Evolutionary conservation across 495 filamentous ascomycete genomes (phyloP), one percentile per base, ranked within the genome.

Genomic region (Ascodesmis nigricans): DNA sequence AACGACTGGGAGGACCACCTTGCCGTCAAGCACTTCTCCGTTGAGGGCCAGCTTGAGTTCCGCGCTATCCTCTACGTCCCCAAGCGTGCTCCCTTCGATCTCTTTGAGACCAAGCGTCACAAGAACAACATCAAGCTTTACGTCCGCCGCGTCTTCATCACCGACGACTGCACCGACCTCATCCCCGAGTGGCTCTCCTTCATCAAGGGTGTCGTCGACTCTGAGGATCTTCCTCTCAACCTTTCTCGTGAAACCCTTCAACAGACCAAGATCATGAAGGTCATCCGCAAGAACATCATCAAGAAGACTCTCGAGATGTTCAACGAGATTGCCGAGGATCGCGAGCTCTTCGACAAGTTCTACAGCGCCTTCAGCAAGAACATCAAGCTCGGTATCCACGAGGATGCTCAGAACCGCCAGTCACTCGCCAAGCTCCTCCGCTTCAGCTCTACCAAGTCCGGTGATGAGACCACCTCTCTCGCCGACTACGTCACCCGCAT

Each of bases 61-160:
- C 82, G 82, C 44, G 87, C 87, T 44, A 92, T 97, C 59, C 81
- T 97, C 52, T 97, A 90, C 66, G 81, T 97, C 27, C 87, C 87
- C 58, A 97, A 97, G 77, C 87, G 87, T 53, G 87, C 87, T 60
- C 87, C 87, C 45, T 97, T 97, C 62, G 87, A 97, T 53, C 78
- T 97, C 37, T 97, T 97, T 63, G 87, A 97, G 73, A 92, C 90
- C 46, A 97, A 97, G 78, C 90, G 91, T 74, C 92, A 82, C 55
- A 97, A 97, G 80, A 95, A 93, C 73, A 97, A 97, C 76, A 95
- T 97, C 71, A 97, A 97, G 71, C 74, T 97, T 52, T 97, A 97
- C 62, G 87, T 97, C 49, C 87, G 87, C 59, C 90, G 87, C 59
- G 87, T 97, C 60, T 97, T 97, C 74, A 97, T 97, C 68, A 97